These are phyloP conservation scores for Scutellaria baicalensis DNA, from an alignment of 257 asterid genomes.

Conservation along the genomic window DNA sequence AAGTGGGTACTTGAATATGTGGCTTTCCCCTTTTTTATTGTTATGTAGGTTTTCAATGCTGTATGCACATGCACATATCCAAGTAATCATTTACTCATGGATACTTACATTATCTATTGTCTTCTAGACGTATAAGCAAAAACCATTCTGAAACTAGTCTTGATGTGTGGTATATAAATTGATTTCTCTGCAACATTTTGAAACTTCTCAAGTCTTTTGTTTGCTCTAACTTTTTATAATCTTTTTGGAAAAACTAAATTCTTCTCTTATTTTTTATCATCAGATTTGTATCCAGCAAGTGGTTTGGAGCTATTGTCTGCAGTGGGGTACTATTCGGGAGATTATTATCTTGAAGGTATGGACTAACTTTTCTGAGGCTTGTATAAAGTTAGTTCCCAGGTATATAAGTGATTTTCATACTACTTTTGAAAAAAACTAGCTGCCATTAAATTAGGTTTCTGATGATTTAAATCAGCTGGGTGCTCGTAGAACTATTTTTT, in stretches of 20 bases:
- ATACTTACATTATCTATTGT: background rate
- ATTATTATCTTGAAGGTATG: slow-evolving; percentile 36
- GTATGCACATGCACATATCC: background rate
- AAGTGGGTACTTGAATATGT: slow-evolving; percentile 37
- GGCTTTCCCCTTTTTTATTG: background rate
- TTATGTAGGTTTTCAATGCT: background rate
- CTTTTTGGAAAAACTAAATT: background rate
- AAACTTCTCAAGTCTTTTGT: background rate
- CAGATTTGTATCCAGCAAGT: slow-evolving; percentile 84
- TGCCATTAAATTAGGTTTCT: background rate
- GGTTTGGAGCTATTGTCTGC: slow-evolving; percentile 81
- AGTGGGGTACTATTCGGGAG: slow-evolving; percentile 59
- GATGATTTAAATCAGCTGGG: background rate
- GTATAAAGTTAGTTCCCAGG: background rate
- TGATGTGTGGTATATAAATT: background rate
- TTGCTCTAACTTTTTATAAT: background rate
- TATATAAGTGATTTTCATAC: background rate
- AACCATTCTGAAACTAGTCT: background rate
- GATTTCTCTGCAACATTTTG: background rate
- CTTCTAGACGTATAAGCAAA: background rate
- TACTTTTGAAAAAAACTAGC: background rate
- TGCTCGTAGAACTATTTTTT: background rate
- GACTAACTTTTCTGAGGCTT: background rate
- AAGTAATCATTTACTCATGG: background rate
- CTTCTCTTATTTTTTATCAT: background rate